Percentiles rank a stretch among this genome's conserved stretches.
Evolutionary conservation across 129 eudicot species (phyloP).

Genomic region (Pseudognaphalium luteoalbum): DNA sequence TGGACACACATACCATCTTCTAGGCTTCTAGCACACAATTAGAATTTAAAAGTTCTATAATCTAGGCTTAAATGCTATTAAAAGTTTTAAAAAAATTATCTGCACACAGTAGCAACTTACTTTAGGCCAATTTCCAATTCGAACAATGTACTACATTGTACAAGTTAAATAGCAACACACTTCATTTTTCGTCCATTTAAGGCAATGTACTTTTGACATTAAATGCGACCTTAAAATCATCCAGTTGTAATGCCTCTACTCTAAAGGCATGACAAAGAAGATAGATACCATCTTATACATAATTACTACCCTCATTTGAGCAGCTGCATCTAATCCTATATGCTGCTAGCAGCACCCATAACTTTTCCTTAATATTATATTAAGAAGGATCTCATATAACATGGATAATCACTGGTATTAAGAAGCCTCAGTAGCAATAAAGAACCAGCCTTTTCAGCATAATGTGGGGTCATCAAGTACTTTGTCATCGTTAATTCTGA

Average conservation of each 20-base stretch:
- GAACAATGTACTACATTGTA: too few relatives aligned
- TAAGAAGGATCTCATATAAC: neutral
- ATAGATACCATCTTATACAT: neutral
- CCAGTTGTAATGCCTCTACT: neutral
- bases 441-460: neutral
- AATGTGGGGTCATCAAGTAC: neutral
- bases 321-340: neutral
- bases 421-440: neutral
- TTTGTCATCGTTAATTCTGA: neutral
- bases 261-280: neutral
- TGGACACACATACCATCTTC: constrained; percentile 7
- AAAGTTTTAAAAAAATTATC: neutral
- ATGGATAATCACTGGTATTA: neutral
- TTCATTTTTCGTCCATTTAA: too few relatives aligned
- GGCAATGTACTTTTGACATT: too few relatives aligned
- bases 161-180: too few relatives aligned
- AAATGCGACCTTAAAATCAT: too few relatives aligned
- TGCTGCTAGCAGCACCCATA: neutral
- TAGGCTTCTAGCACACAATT: neutral
- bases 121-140: too few relatives aligned
- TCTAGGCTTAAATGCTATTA: neutral
- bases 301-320: neutral
- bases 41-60: neutral
- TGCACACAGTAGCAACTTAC: too few relatives aligned
- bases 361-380: neutral